Percentiles rank a stretch among this genome's conserved stretches.
These are phyloP conservation scores for Mentha longifolia DNA, from an alignment of 257 asterid genomes.

Conservation along the genomic window DNA sequence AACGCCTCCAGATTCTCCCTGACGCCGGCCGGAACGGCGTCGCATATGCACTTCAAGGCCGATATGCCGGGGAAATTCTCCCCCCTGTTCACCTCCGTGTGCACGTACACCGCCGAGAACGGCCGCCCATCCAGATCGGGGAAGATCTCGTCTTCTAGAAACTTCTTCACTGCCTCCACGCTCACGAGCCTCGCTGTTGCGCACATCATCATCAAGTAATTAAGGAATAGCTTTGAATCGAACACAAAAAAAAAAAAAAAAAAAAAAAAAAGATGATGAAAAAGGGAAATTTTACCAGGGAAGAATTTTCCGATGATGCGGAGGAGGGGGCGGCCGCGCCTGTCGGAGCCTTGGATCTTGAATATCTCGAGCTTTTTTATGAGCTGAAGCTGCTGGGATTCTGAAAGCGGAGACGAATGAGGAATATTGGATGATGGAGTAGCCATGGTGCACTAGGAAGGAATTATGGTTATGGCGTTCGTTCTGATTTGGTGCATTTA, in stretches of 20 bases:
- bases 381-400: slow-evolving; percentile 52
- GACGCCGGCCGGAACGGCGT: slow-evolving; percentile 55
- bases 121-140: slow-evolving; percentile 48
- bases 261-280: too few species aligned
- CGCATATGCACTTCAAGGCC: slow-evolving; percentile 52
- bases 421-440: slow-evolving; percentile 11
- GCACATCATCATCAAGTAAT: neutral
- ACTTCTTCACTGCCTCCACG: slow-evolving; percentile 56
- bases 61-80: slow-evolving; percentile 77
- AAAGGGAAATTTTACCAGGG: slow-evolving; percentile 52
- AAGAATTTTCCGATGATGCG: slow-evolving; percentile 70
- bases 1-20: slow-evolving; percentile 52
- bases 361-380: slow-evolving; percentile 58
- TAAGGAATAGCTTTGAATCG: too few species aligned
- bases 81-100: slow-evolving; percentile 56
- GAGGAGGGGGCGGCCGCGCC: slow-evolving; percentile 61
- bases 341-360: slow-evolving; percentile 79
- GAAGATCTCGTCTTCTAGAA: slow-evolving; percentile 59
- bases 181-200: slow-evolving; percentile 54
- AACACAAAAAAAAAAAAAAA: neutral
- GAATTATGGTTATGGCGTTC: too few species aligned
- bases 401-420: slow-evolving; percentile 36
- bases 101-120: slow-evolving; percentile 71
- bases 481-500: neutral
- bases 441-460: slow-evolving; percentile 26